Conservation (phyloP, 2,329 filamentous ascomycete species). For the Cadophora sp. region DNA sequence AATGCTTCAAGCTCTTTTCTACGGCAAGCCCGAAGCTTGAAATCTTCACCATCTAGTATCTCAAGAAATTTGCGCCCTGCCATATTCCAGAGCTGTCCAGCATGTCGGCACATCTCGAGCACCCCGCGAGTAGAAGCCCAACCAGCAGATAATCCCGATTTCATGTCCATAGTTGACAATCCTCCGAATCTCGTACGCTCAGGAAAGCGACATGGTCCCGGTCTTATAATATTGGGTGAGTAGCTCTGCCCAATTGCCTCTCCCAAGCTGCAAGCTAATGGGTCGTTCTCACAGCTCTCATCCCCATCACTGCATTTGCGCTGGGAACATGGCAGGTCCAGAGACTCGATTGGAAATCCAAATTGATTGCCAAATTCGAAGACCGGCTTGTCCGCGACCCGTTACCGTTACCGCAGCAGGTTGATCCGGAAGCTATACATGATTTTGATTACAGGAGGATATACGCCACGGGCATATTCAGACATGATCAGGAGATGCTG, state of each 20-base stretch:
- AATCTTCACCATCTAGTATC: neutral
- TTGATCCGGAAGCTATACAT: constrained; percentile 81
- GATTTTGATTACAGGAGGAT: constrained; percentile 95
- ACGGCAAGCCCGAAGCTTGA: constrained; percentile 27
- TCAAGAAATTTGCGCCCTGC: constrained; percentile 19
- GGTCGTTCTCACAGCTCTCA: constrained; percentile 55
- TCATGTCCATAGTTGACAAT: constrained; percentile 86
- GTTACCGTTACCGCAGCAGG: constrained; percentile 80
- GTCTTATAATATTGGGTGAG: constrained; percentile 77
- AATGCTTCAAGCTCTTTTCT: constrained; percentile 29
- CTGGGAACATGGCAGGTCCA: constrained; percentile 97
- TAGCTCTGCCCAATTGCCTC: constrained; percentile 6
- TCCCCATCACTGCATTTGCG: constrained; percentile 87
- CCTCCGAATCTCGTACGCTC: constrained; percentile 82
- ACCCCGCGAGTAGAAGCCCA: constrained; percentile 32
- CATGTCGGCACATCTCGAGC: constrained; percentile 41
- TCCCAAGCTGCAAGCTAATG: neutral
- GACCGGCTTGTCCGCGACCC: constrained; percentile 88
- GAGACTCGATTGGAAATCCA: constrained; percentile 91
- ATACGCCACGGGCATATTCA: constrained; percentile 72
- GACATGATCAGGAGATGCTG: constrained; percentile 96
- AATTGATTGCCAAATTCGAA: constrained; percentile 89
- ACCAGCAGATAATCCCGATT: constrained; percentile 75
- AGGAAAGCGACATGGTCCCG: constrained; percentile 75
- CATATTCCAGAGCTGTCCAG: constrained; percentile 31